Conservation (phyloP, 768 basidiomycete species). For the Podaxis sp. region DNA sequence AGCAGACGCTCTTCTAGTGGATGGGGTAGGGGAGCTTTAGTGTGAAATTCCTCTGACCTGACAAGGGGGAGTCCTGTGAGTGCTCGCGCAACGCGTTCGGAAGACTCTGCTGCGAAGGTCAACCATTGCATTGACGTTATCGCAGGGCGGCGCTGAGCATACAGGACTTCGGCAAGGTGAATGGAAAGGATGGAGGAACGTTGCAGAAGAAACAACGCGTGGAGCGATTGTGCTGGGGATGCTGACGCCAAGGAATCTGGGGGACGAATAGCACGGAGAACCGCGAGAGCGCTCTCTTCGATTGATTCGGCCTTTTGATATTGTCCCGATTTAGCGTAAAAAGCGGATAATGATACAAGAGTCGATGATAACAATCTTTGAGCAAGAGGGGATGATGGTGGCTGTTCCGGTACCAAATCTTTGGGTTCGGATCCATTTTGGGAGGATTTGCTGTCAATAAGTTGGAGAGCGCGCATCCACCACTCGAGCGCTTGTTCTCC, state of each 20-base stretch:
- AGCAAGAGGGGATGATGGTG: conserved; percentile 56
- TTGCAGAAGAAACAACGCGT: conserved; percentile 65
- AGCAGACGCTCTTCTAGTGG: conserved; percentile 34
- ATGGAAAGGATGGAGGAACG: conserved; percentile 71
- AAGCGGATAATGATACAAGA: conserved; percentile 70
- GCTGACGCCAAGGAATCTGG: conserved; percentile 41
- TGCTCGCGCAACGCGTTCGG: conserved; percentile 58
- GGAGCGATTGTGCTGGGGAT: conserved; percentile 59
- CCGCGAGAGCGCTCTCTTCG: conserved; percentile 52
- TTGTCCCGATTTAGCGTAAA: conserved; percentile 59
- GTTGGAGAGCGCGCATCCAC: conserved; percentile 61
- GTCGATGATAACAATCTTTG: conserved; percentile 62
- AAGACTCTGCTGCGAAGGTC: conserved; percentile 60
- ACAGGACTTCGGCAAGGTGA: conserved; percentile 71
- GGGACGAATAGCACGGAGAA: conserved; percentile 53
- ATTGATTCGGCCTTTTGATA: conserved; percentile 52
- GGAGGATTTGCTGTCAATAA: conserved; percentile 34
- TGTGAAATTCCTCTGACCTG: conserved; percentile 33
- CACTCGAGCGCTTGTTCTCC: conserved; percentile 55
- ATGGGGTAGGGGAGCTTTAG: conserved; percentile 15
- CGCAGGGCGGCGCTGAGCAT: conserved; percentile 43
- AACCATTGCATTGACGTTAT: conserved; percentile 54
- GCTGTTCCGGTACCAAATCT: conserved; percentile 30
- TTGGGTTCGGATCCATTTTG: conserved; percentile 3
- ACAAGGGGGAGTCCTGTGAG: conserved; percentile 43